Base-by-base conservation (phyloP, 805 yeast genomes). In the Debaryomyces castellii region DNA sequence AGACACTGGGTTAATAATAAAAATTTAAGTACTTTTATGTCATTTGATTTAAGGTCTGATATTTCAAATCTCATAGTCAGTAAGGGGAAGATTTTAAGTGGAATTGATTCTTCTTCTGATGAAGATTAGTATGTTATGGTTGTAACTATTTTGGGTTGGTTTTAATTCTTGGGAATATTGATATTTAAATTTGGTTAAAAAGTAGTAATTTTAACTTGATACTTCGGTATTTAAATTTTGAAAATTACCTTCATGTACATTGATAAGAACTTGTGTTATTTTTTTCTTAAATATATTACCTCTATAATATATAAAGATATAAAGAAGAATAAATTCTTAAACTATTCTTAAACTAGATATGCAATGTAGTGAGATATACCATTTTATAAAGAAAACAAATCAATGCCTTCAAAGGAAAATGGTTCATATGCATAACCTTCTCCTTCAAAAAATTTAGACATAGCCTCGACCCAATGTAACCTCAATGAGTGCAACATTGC, bases 401-500 rank as follows among this genome's bases (percentile, higher is more conserved):
- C 57, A 38, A 53, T 53, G 10, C 21, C 45, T 5, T 65, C 58
- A 53, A 84, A 82, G 1, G 72, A 64, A 57, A 83, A 85, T 23
- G 91, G 91, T 48, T 77, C 78, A 58, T 82, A 85, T 8, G 81
- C 77, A 40, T 76, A 67, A 51, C 91, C 91, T 58, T 85, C 89
- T 59, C 91, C 91, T 58, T 82, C 85, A 52, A 85, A 85, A 60
- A 82, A 85, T 63, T 85, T 85, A 38, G 88, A 82, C 91, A 85
- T 85, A 30, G 88, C 80, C 59, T 85, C 91, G 44, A 85, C 90
- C 91, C 91, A 85, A 59, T 85, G 91, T 55, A 85, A 71, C 67
- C 91, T 78, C 57, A 85, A 74, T 12, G 87, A 79, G 62, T 85
- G 91, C 57, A 85, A 71, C 91, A 85, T 85, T 17, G 90, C 90